These are phyloP conservation scores for Lachnellula occidentalis DNA, from an alignment of 2,329 filamentous ascomycete species.

Conservation along the genomic window DNA sequence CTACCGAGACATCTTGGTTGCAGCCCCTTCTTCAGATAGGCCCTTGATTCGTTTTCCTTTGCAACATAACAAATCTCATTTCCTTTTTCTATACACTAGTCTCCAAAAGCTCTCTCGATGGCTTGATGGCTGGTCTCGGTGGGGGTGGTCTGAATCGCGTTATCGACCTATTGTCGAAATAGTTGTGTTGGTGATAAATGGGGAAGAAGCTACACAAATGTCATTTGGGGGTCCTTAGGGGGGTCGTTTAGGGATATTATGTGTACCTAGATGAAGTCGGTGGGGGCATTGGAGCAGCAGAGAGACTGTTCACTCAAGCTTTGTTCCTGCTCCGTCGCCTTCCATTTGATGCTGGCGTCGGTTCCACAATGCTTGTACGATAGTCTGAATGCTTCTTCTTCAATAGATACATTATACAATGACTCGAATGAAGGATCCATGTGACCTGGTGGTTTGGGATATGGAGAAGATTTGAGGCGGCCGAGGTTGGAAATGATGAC, in stretches of 20 bases:
- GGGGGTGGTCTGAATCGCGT: conserved; percentile 16
- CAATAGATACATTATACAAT: conserved; percentile 2
- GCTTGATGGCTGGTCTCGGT: conserved; percentile 24
- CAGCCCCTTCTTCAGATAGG: conserved; percentile 21
- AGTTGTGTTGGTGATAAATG: conserved; percentile 18
- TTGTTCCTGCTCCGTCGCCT: conserved; percentile 11
- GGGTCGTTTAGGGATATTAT: conserved; percentile 11
- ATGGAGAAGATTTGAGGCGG: too few relatives aligned
- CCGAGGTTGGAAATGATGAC: not conserved
- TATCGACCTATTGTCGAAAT: conserved; percentile 17
- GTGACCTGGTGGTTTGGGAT: not conserved
- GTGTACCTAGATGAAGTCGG: conserved; percentile 16
- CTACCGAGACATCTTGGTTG: conserved; percentile 27
- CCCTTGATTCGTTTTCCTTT: conserved; percentile 18
- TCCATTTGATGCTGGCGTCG: conserved; percentile 12
- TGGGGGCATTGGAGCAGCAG: conserved; percentile 9
- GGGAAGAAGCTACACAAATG: conserved; percentile 9
- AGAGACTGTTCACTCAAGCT: conserved; percentile 11
- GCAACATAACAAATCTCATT: conserved; percentile 12
- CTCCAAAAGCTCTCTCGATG: conserved; percentile 24
- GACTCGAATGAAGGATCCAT: not conserved
- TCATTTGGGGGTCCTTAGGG: conserved; percentile 3
- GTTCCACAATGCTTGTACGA: conserved; percentile 22
- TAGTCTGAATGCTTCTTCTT: conserved; percentile 3
- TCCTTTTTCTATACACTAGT: conserved; percentile 16